Evolutionary conservation across 139 green algal genomes (phyloP).

Genomic region (Chloropicon primus): DNA sequence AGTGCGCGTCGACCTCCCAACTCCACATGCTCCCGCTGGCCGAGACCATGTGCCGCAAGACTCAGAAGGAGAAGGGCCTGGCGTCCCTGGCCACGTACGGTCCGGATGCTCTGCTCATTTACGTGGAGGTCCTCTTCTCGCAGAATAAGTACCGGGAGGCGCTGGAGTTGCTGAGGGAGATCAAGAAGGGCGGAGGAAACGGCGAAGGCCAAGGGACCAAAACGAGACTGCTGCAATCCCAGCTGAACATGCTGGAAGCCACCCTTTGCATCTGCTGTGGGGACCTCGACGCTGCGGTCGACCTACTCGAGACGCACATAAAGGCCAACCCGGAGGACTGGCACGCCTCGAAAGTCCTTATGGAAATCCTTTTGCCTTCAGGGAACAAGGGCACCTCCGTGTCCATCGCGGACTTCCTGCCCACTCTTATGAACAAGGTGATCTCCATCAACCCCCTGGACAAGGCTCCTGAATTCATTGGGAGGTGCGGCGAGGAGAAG

Average conservation of each 20-base stretch:
- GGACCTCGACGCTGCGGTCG: background rate
- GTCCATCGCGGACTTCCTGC: background rate
- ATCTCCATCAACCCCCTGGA: background rate
- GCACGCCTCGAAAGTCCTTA: background rate
- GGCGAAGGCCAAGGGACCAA: background rate
- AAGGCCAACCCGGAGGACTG: constrained; percentile 10
- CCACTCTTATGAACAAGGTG: background rate
- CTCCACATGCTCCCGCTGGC: background rate
- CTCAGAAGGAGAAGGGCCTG: background rate
- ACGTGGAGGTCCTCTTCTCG: background rate
- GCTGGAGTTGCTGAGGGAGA: background rate
- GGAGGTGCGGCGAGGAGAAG: background rate
- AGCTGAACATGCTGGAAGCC: background rate
- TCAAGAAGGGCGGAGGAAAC: too few species aligned
- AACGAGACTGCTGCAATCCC: background rate
- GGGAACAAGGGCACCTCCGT: background rate
- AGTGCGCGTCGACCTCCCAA: background rate
- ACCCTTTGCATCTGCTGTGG: background rate
- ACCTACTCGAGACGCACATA: background rate
- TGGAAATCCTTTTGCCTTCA: background rate
- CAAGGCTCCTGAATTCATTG: background rate
- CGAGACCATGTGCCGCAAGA: background rate
- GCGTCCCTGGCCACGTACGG: background rate
- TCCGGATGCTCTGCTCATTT: constrained; percentile 3
- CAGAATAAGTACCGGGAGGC: background rate